Conservation (phyloP, 352 stramenopile species). For the Globisporangium echinulatum region DNA sequence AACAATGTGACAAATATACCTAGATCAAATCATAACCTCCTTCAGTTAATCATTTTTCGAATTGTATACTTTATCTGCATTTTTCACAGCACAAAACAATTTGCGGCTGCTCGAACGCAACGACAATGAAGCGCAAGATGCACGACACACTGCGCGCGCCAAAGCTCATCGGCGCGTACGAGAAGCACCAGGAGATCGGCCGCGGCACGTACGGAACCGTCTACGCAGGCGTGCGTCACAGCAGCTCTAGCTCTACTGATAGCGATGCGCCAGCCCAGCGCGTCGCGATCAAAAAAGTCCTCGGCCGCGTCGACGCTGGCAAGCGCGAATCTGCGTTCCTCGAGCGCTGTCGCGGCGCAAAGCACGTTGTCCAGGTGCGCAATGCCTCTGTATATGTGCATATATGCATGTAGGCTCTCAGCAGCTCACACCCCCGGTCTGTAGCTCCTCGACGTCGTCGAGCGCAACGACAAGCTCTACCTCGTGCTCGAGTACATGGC, state of each 20-base stretch:
- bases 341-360: conserved; percentile 29
- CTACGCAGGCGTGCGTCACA: conserved; percentile 49
- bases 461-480: conserved; percentile 57
- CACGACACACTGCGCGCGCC: conserved; percentile 14
- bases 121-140: conserved; percentile 13
- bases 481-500: conserved; percentile 79
- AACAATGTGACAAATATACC: no score
- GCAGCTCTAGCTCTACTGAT: neutral
- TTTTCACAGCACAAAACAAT: no score
- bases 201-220: conserved; percentile 77
- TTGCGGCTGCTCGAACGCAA: neutral
- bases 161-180: conserved; percentile 63
- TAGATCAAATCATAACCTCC: no score
- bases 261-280: conserved; percentile 6
- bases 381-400: neutral
- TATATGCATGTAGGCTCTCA: neutral
- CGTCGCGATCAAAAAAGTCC: conserved; percentile 79
- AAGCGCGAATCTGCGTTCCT: conserved; percentile 49
- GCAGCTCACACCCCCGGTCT: no score
- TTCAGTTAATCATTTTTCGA: no score
- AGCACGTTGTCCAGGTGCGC: conserved; percentile 54
- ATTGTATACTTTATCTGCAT: no score
- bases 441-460: conserved; percentile 53
- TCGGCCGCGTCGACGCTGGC: conserved; percentile 27
- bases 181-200: conserved; percentile 69